phyloP scores from a whole-genome alignment of 345 rosid species.

The Citrus inodora region DNA sequence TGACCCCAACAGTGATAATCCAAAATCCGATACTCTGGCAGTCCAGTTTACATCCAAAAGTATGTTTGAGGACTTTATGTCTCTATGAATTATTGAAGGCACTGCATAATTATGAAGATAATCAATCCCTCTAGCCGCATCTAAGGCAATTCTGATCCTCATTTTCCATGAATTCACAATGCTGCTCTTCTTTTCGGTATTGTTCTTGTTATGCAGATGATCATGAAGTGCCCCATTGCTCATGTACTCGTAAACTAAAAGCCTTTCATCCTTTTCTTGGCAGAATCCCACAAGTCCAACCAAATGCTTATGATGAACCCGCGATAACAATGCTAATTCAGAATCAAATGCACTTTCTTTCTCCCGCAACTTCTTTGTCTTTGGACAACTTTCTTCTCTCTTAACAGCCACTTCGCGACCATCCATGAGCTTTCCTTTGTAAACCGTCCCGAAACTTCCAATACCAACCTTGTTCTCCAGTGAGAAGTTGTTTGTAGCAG shows the following conservation, averaged over 20 bases:
- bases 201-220: slow-evolving; percentile 41
- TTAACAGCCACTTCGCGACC: slow-evolving; percentile 65
- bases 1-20: slow-evolving; percentile 52
- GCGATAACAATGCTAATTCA: slow-evolving; percentile 43
- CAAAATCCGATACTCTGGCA: slow-evolving; percentile 64
- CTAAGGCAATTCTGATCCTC: slow-evolving; percentile 59
- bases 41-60: slow-evolving; percentile 50
- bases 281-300: slow-evolving; percentile 58
- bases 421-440: slow-evolving; percentile 40
- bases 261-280: slow-evolving; percentile 53
- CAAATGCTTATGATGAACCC: slow-evolving; percentile 65
- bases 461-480: slow-evolving; percentile 40
- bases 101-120: slow-evolving; percentile 64
- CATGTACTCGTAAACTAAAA: slow-evolving; percentile 61
- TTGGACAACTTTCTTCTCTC: slow-evolving; percentile 35
- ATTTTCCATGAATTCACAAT: slow-evolving; percentile 57
- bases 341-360: slow-evolving; percentile 55
- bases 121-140: slow-evolving; percentile 59
- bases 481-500: slow-evolving; percentile 47
- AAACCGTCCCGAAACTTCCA: slow-evolving; percentile 64
- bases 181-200: slow-evolving; percentile 18
- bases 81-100: slow-evolving; percentile 66
- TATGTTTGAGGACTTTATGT: slow-evolving; percentile 70
- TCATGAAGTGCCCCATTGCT: slow-evolving; percentile 54
- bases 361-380: slow-evolving; percentile 33